phyloP scores from a whole-genome alignment of 345 rosid genomes.

The Dimocarpus longan region DNA sequence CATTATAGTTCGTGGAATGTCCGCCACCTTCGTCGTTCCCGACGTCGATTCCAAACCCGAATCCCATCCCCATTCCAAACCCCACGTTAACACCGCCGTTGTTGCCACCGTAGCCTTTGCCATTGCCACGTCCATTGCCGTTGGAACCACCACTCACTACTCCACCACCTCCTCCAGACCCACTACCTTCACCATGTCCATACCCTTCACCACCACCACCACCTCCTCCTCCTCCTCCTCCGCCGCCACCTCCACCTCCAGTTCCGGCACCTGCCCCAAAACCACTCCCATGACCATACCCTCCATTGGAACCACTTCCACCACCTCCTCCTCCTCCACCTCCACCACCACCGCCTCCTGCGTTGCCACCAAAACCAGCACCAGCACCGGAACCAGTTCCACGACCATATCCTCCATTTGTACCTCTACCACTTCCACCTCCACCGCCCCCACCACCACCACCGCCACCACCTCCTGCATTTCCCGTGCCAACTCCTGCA shows the following conservation, averaged over 20 bases:
- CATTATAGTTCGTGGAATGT: neutral
- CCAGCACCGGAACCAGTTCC: slow-evolving; percentile 21
- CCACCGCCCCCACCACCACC: slow-evolving; percentile 18
- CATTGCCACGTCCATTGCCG: neutral
- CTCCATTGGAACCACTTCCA: neutral
- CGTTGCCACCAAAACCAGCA: slow-evolving; percentile 24
- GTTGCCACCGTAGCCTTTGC: slow-evolving; percentile 13
- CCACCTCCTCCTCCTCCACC: slow-evolving; percentile 13
- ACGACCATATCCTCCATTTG: slow-evolving; percentile 17
- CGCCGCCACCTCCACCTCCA: slow-evolving; percentile 20
- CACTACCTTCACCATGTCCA: slow-evolving; percentile 27
- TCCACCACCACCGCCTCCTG: slow-evolving; percentile 17
- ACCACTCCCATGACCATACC: slow-evolving; percentile 21
- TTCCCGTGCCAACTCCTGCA: slow-evolving; percentile 22
- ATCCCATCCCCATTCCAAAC: slow-evolving; percentile 39
- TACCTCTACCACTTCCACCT: slow-evolving; percentile 12
- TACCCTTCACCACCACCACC: slow-evolving; percentile 19
- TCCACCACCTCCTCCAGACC: slow-evolving; percentile 23
- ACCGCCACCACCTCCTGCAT: slow-evolving; percentile 17
- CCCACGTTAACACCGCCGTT: slow-evolving; percentile 20
- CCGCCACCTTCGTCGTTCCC: slow-evolving; percentile 23
- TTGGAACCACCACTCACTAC: slow-evolving; percentile 1
- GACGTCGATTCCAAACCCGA: slow-evolving; percentile 35
- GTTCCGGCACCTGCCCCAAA: slow-evolving; percentile 32
- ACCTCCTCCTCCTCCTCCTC: neutral